phyloP scores from a whole-genome alignment of 2,329 filamentous ascomycete genomes.

The Aureobasidium zeae region DNA sequence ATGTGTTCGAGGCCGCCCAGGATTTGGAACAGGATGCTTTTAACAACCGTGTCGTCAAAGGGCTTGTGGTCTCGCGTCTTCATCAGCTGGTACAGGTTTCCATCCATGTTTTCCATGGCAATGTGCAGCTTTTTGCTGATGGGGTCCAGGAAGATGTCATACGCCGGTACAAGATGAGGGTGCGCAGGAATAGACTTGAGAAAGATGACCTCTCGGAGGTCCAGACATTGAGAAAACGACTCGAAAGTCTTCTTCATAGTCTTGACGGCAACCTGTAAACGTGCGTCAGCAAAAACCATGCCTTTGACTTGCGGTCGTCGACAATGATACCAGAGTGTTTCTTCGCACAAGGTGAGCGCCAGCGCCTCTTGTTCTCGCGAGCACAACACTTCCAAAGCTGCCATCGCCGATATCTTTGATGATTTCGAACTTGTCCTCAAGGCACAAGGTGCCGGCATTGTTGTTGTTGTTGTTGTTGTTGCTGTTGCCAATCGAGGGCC shows the following conservation, averaged over 20 bases:
- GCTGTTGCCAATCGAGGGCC: conserved; percentile 28
- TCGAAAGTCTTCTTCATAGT: conserved; percentile 99
- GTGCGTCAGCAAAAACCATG: too few species aligned
- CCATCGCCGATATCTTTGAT: conserved; percentile 98
- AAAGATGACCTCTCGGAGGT: conserved; percentile 95
- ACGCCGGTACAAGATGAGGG: conserved; percentile 85
- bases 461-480: too few species aligned
- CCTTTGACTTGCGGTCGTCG: too few species aligned
- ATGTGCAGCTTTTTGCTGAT: conserved; percentile 96
- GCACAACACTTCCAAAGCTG: conserved; percentile 90
- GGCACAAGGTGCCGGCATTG: conserved; percentile 44
- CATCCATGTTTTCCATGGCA: conserved; percentile 99
- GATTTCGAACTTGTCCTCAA: conserved; percentile 94
- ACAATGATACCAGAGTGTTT: conserved; percentile 85
- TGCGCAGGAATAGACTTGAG: conserved; percentile 80
- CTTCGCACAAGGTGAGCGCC: conserved; percentile 80
- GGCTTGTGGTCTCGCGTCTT: conserved; percentile 94
- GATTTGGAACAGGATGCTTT: conserved; percentile 97
- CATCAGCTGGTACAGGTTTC: conserved; percentile 97
- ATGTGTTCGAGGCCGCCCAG: conserved; percentile 94
- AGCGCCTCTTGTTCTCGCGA: conserved; percentile 83
- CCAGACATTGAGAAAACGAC: conserved; percentile 78
- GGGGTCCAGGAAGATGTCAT: conserved; percentile 97
- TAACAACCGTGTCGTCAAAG: conserved; percentile 82
- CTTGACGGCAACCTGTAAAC: conserved; percentile 82